Evolutionary conservation across 768 basidiomycete genomes (phyloP), one percentile per base, ranked within the genome.

Genomic region (Harrya chromipes): DNA sequence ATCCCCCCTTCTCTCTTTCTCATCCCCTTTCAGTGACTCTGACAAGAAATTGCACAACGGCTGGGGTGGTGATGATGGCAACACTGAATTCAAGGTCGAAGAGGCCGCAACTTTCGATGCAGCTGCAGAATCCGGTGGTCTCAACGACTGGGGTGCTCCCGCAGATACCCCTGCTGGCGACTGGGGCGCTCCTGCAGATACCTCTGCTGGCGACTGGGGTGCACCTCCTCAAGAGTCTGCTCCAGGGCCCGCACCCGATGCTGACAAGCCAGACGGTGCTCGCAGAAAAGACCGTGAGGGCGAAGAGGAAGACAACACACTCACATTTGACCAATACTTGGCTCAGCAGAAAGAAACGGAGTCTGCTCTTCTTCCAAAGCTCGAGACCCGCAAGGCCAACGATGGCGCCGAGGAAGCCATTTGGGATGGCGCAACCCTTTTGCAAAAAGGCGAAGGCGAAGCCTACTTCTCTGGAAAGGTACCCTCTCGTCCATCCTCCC

Each of bases 41-140:
- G 90, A 94, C 59, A 98, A 97, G 81, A 92, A 91, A 75, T 73
- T 94, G 61, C 87, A 91, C 68, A 88, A 92, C 65, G 87, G 85
- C 57, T 98, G 95, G 95, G 95, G 95, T 56, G 90, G 88, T 36
- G 91, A 94, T 56, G 90, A 94, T 60, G 92, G 88, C 59, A 78
- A 74, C 58, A 69, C 87, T 34, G 95, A 97, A 71, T 78, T 91
- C 63, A 85, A 85, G 72, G 78, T 76, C 29, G 94, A 97, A 68
- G 71, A 82, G 52, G 85, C 81, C 24, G 95, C 87, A 46, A 79
- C 71, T 40, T 74, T 68, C 56, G 93, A 95, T 63, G 90, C 84
- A 35, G 74, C 72, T 20, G 77, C 68, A 20, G 87, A 89, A 63
- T 53, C 65, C 5, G 42, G 47, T 20, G 47, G 44, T 19, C 13